Conservation (phyloP, 768 basidiomycete genomes). For the Leucosporidium scottii region DNA sequence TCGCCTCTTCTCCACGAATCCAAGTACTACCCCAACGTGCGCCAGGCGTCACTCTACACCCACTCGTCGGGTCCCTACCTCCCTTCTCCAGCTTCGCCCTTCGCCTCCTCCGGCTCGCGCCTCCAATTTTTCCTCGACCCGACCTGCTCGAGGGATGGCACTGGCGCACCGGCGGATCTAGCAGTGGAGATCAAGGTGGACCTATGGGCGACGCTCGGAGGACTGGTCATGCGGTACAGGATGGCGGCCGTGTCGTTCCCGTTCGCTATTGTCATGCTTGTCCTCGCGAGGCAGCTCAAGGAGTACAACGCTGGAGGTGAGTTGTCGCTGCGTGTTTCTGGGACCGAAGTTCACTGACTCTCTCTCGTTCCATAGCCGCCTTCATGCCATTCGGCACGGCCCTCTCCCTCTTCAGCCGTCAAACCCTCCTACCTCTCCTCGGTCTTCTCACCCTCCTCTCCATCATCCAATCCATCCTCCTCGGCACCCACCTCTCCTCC, state of each 20-base stretch:
- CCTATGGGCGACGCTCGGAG: constrained; percentile 62
- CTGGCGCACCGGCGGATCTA: background rate
- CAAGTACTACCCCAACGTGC: constrained; percentile 53
- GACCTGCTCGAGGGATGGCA: constrained; percentile 26
- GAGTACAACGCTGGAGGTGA: constrained; percentile 29
- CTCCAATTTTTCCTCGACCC: constrained; percentile 39
- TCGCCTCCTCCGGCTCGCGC: constrained; percentile 36
- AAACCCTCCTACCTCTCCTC: constrained; percentile 43
- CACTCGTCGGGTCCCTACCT: constrained; percentile 65
- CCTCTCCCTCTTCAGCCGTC: constrained; percentile 11
- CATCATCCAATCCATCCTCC: constrained; percentile 12
- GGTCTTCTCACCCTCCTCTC: constrained; percentile 45
- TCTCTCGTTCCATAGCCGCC: background rate
- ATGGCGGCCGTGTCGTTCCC: constrained; percentile 67
- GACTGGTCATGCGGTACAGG: constrained; percentile 66
- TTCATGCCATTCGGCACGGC: constrained; percentile 28
- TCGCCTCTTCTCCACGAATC: constrained; percentile 59
- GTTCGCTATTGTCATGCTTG: constrained; percentile 58
- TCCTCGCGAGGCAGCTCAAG: constrained; percentile 42
- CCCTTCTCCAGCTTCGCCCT: constrained; percentile 34
- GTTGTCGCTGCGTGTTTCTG: background rate
- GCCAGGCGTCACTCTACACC: constrained; percentile 53
- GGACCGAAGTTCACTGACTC: background rate
- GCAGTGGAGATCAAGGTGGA: constrained; percentile 57
- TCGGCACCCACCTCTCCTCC: background rate